Evolutionary conservation across 225 moss, liverwort and hornwort species (phyloP).

Genomic region (Straminergon stramineum): DNA sequence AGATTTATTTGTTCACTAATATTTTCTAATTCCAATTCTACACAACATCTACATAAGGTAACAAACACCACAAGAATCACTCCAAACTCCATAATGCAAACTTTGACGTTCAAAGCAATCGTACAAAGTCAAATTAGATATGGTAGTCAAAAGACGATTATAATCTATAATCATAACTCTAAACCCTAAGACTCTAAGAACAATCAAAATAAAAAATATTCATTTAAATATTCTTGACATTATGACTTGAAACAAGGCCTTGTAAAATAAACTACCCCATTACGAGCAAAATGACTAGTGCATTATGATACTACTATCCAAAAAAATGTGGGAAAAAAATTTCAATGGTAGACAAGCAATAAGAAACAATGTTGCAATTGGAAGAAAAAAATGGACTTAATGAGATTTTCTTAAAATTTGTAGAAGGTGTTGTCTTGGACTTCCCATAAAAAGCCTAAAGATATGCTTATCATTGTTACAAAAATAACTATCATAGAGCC

Average conservation of each 20-base stretch:
- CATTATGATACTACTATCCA: neutral
- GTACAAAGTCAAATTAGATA: neutral
- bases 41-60: neutral
- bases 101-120: neutral
- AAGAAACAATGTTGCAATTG: neutral
- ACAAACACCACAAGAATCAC: rapidly evolving
- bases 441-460: neutral
- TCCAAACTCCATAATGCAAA: neutral
- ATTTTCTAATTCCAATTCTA: neutral
- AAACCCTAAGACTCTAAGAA: no score
- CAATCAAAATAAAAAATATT: neutral
- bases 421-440: neutral
- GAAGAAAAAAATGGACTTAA: neutral
- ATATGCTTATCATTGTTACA: rapidly evolving
- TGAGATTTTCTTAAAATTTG: neutral
- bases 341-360: neutral
- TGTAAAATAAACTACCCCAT: neutral
- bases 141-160: neutral
- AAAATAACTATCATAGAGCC: neutral
- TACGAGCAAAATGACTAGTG: neutral
- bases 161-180: neutral
- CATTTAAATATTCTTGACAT: neutral
- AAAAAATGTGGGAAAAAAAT: neutral
- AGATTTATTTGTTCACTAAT: neutral
- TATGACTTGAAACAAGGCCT: neutral